Conservation (phyloP, 805 yeast genomes). For the Spathaspora passalidarum region DNA sequence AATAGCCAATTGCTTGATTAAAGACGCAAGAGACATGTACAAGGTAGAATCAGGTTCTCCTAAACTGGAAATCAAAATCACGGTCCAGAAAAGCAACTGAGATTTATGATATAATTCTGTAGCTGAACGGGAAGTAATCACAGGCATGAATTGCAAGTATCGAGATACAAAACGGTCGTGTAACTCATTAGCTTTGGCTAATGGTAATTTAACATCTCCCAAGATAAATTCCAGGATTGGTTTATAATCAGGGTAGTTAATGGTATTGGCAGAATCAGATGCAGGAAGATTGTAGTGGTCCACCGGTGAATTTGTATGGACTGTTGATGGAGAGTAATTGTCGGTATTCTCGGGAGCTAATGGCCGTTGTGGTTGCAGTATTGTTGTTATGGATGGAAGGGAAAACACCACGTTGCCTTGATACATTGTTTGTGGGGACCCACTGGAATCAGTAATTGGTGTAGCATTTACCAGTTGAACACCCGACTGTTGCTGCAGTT, state of each 20-base stretch:
- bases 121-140: conserved; percentile 67
- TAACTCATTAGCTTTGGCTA: conserved; percentile 65
- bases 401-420: neutral
- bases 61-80: conserved; percentile 78
- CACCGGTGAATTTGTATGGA: neutral
- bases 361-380: conserved; percentile 4
- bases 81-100: conserved; percentile 86
- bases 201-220: conserved; percentile 70
- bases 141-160: conserved; percentile 76
- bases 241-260: conserved; percentile 8
- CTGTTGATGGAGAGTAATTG: conserved; percentile 24
- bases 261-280: neutral
- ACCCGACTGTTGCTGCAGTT: conserved; percentile 4
- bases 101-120: conserved; percentile 79
- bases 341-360: conserved; percentile 19
- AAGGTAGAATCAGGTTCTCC: conserved; percentile 85
- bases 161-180: conserved; percentile 66
- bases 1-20: conserved; percentile 82
- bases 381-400: conserved; percentile 2
- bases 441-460: neutral
- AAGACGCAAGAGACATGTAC: conserved; percentile 69
- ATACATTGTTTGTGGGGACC: neutral
- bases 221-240: conserved; percentile 60
- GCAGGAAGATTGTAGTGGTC: neutral
- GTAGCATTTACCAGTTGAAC: neutral